A percentile compares a stretch with the other conserved stretches of the same genome.
Evolutionary conservation across 768 basidiomycete species (phyloP).

Genomic region (Imleria badia): DNA sequence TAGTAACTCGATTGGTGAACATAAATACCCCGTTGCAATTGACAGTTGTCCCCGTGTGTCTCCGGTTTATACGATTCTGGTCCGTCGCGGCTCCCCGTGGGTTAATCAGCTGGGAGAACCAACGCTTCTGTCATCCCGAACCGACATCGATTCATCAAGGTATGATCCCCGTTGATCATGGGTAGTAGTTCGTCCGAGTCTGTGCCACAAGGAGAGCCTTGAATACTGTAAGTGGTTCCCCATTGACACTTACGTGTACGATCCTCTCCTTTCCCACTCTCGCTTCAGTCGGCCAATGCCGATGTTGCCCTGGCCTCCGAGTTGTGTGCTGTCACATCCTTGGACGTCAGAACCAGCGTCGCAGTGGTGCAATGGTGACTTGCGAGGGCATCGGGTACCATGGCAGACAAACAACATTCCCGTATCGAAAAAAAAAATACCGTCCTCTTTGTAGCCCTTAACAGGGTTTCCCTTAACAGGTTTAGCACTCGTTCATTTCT

Average conservation of each 20-base stretch:
- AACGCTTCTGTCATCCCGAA: not conserved
- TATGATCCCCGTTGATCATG: not conserved
- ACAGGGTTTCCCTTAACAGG: not conserved
- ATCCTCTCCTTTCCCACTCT: not conserved
- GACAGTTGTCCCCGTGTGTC: conserved; percentile 8
- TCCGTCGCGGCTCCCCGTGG: conserved; percentile 2
- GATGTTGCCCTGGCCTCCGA: not conserved
- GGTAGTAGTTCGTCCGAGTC: not conserved
- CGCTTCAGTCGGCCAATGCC: not conserved
- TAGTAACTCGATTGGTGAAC: conserved; percentile 1
- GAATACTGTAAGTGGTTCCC: not conserved
- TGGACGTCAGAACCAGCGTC: not conserved
- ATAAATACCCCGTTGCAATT: not conserved
- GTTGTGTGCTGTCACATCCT: not conserved
- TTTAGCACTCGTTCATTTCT: not conserved
- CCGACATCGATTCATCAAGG: not conserved
- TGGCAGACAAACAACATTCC: not conserved
- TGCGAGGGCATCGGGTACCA: not conserved
- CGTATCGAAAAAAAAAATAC: not conserved
- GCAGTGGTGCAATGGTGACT: not conserved
- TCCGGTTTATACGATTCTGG: conserved; percentile 2
- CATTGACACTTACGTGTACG: conserved; percentile 4
- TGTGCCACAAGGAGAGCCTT: conserved; percentile 3
- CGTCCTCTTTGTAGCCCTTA: not conserved
- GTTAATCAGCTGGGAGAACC: not conserved